Evolutionary conservation across 2,329 filamentous ascomycete genomes (phyloP), one percentile per base, ranked within the genome.

Genomic region (Fusarium humuli): DNA sequence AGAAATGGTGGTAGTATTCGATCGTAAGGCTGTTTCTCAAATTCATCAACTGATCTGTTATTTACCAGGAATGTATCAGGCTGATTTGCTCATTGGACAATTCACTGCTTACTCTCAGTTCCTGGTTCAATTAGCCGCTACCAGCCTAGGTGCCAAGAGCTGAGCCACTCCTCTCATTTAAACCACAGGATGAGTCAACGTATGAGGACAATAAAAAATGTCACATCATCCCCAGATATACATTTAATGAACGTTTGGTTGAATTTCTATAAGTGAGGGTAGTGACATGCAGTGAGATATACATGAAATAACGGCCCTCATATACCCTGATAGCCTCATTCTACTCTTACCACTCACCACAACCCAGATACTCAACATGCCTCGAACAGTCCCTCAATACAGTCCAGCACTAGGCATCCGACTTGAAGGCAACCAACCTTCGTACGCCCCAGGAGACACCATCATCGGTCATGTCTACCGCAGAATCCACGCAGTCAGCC

Each of bases 391-490:
- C 20, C 12, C 12, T 7, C 18, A 14, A 13, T 60, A 34, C 20
- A 53, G 20, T 7, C 8, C 49, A 25, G 29, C 13, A 3, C 37
- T 74, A 4, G 65, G 68, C 7, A 72, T 74, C 25, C 63, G 57
- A 5, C 68, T 74, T 22, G 40, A 66, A 20, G 25, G 55, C 14
- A 20, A 34, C 1, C 34, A 44, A 6, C 2, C 4, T 11, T 25
- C 29, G 1, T 74, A 65, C 25, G 49, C 61, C 3, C 72, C 73
- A 16, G 79, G 78, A 9, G 76, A 78, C 46, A 70, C 71, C 60
- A 66, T 80, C 34, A 58, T 64, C 14, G 79, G 79, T 11, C 71
- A 34, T 6, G 65, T 80, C 18, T 52, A 55, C 1, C 73, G 79
- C 16, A 69, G 32, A 11, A 42, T 45, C 1, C 76, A 67, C 13